Base-by-base conservation (phyloP, 1,284 basidiomycete species). In the Melampsora larici-populina region DNA sequence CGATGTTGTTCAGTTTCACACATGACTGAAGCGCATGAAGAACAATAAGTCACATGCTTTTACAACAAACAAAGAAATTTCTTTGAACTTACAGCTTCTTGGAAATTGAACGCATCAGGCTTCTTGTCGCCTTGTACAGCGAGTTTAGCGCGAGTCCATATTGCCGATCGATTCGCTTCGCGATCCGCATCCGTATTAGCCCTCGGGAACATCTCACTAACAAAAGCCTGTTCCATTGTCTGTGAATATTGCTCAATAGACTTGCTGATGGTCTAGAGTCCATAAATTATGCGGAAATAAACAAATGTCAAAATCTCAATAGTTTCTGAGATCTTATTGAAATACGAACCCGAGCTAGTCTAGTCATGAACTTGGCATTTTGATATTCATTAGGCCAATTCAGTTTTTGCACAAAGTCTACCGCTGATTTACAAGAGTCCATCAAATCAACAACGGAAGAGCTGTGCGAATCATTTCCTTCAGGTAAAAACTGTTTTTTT, bases 1-100 rank as follows among this genome's bases (percentile, higher is more conserved):
- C 94, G 80, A 99, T 91, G 83, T 99, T 98, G 86, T 99, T 99
- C 66, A 99, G 88, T 85, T 97, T 98, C 82, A 99, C 93, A 82
- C 96, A 98, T 0, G 93, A 94, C 86, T 94, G 80, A 13, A 29
- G 31, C 21, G 17, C 29, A 9, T 18, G 26, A n/a, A 18, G 71
- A 33, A 55, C 78, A 49, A 26, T 29, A 21, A 21, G n/a, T 15
- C 51, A 46, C 18, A 43, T 51, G 6, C 29, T n/a, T n/a, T n/a
- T n/a, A n/a, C 49, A 49, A 71, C 48, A 31, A n/a, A 73, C 18
- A n/a, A 43, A 26, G 46, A 72, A 8, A 24, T 21, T 13, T 36
- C 36, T 36, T 62, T 60, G 46, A 26, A 81, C 86, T 79, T 79
- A 87, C 86, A 24, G 84, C 88, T 0, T 94, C 88, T 73, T 90